A percentile compares a stretch with the other conserved stretches of the same genome.
These are phyloP conservation scores for Salix exigua DNA, from an alignment of 345 rosid species.

Conservation along the genomic window DNA sequence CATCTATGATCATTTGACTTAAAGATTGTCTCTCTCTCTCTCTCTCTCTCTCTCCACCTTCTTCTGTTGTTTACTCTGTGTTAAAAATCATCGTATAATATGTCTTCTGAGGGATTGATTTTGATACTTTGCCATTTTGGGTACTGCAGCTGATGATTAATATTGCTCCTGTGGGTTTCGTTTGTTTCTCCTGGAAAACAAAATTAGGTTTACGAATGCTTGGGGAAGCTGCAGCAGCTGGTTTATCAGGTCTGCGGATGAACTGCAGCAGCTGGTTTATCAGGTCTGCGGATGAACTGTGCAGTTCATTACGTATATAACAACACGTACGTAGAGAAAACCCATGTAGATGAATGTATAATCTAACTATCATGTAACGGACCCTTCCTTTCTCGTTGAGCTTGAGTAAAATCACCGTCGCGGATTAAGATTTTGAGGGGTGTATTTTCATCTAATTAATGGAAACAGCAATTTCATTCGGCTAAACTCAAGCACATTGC, in stretches of 20 bases:
- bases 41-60: neutral
- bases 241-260: neutral
- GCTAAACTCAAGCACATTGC: no score
- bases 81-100: no score
- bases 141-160: neutral
- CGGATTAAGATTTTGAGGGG: neutral
- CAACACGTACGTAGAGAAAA: neutral
- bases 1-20: neutral
- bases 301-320: neutral
- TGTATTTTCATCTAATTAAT: no score
- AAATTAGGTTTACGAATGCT: neutral
- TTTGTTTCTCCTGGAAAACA: no score
- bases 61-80: neutral
- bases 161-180: neutral
- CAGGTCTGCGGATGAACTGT: neutral
- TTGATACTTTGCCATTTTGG: neutral
- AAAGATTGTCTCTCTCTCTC: neutral
- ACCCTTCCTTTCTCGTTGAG: neutral
- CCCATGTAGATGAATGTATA: neutral
- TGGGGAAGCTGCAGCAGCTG: neutral
- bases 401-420: neutral
- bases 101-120: no score
- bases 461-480: neutral
- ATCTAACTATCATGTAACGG: neutral
- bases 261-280: neutral